These are phyloP conservation scores for Tolypocladium guangdongense DNA, from an alignment of 2,329 filamentous ascomycete genomes.

Conservation along the genomic window DNA sequence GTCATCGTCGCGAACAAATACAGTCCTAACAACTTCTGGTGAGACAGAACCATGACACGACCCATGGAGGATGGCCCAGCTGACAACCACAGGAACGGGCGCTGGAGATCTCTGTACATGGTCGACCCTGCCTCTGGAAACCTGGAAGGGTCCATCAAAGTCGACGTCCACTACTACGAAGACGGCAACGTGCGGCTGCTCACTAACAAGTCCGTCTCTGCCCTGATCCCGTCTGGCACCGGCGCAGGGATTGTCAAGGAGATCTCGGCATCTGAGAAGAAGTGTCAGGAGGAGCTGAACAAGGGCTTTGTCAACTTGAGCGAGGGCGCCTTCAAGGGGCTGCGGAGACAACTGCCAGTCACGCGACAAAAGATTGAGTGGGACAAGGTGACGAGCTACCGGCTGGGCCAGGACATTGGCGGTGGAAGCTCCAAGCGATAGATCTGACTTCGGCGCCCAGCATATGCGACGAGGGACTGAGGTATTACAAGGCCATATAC, in stretches of 20 bases:
- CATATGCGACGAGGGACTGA: not conserved
- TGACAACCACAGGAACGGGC: constrained; percentile 61
- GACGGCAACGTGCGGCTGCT: constrained; percentile 92
- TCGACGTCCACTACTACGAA: constrained; percentile 99
- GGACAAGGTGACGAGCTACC: constrained; percentile 94
- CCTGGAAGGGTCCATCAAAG: constrained; percentile 72
- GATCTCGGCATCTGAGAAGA: constrained; percentile 72
- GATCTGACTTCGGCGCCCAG: not conserved
- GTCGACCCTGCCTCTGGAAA: constrained; percentile 57
- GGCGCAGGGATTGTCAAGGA: constrained; percentile 64
- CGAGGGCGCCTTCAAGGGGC: constrained; percentile 88
- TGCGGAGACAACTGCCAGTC: constrained; percentile 87
- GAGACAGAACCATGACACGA: constrained; percentile 10
- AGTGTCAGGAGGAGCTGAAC: constrained; percentile 95
- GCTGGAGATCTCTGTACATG: constrained; percentile 85
- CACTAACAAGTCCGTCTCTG: constrained; percentile 67
- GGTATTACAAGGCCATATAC: not conserved
- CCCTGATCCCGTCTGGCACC: constrained; percentile 49
- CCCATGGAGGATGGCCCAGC: not conserved
- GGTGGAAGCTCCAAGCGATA: constrained; percentile 50
- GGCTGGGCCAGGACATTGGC: constrained; percentile 70
- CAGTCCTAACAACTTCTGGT: constrained; percentile 97
- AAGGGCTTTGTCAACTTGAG: constrained; percentile 77
- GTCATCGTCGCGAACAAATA: constrained; percentile 93
- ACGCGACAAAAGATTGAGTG: constrained; percentile 98